A percentile compares a stretch with the other conserved stretches of the same genome.
These are phyloP conservation scores for Moesziomyces sp. DNA, from an alignment of 1,284 basidiomycete species.

Conservation along the genomic window DNA sequence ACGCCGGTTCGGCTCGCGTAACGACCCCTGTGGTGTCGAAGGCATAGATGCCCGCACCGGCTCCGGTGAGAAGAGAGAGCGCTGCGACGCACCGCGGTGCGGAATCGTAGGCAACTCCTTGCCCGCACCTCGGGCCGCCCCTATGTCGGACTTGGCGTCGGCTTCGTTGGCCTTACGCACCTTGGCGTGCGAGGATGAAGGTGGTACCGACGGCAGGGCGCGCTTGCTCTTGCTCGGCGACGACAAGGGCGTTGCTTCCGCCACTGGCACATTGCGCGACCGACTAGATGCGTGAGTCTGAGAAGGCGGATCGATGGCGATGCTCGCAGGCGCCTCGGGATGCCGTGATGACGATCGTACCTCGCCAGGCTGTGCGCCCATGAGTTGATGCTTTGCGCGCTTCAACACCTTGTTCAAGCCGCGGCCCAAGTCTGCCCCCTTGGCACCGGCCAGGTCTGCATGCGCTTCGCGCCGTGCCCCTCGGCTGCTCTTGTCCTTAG, in stretches of 20 bases:
- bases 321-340: constrained; percentile 1
- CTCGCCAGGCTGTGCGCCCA: not conserved
- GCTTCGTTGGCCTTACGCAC: constrained; percentile 7
- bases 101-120: constrained; percentile 35
- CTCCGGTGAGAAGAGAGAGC: constrained; percentile 9
- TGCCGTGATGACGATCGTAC: not conserved
- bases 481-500: constrained; percentile 1
- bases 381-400: constrained; percentile 30
- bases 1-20: constrained; percentile 25
- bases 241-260: not conserved
- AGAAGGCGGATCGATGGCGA: constrained; percentile 3
- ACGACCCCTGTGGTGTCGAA: constrained; percentile 28
- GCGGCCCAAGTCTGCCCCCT: constrained; percentile 15
- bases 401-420: constrained; percentile 31
- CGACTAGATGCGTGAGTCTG: not conserved
- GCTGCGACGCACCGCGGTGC: constrained; percentile 30
- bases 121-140: constrained; percentile 6
- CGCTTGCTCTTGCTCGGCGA: constrained; percentile 27
- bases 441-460: not conserved
- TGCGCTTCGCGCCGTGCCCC: not conserved
- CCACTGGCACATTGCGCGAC: not conserved
- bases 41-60: constrained; percentile 2
- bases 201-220: not conserved
- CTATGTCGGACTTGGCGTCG: not conserved
- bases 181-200: constrained; percentile 5